A percentile compares a stretch with the other conserved stretches of the same genome.
phyloP scores from a whole-genome alignment of 1,284 basidiomycete genomes.

The Rhodotorula mucilaginosa region DNA sequence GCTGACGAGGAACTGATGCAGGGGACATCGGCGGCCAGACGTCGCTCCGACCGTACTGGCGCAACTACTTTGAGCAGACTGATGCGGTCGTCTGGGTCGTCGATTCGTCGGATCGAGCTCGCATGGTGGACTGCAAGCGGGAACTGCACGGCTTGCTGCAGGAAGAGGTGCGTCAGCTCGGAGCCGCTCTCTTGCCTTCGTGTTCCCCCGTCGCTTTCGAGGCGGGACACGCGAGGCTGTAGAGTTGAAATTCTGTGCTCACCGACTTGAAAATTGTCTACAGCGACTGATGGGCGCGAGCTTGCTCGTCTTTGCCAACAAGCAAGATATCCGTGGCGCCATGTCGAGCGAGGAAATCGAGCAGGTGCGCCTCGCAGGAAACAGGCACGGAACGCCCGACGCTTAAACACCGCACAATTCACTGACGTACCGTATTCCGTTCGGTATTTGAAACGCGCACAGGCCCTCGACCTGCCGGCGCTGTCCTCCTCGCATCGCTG shows the following conservation, averaged over 20 bases:
- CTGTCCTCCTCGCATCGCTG: slow-evolving; percentile 31
- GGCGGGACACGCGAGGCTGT: not conserved
- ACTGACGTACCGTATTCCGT: no score
- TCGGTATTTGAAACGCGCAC: no score
- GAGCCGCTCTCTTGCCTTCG: no score
- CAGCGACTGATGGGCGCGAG: slow-evolving; percentile 91
- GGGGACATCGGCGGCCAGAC: slow-evolving; percentile 99
- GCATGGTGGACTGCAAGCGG: slow-evolving; percentile 82
- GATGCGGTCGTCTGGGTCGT: slow-evolving; percentile 99
- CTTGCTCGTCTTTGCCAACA: slow-evolving; percentile 96
- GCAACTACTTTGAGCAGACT: slow-evolving; percentile 98
- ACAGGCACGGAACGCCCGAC: no score
- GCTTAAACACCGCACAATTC: no score
- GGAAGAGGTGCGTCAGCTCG: slow-evolving; percentile 71
- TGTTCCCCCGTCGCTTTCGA: not conserved
- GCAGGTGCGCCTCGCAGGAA: slow-evolving; percentile 57
- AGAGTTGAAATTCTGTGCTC: no score
- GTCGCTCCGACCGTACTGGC: slow-evolving; percentile 94
- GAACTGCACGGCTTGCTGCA: slow-evolving; percentile 81
- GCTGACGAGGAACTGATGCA: slow-evolving; percentile 2
- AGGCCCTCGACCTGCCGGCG: slow-evolving; percentile 27
- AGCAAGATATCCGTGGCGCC: slow-evolving; percentile 89
- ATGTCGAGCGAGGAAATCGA: slow-evolving; percentile 79
- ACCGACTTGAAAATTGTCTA: not conserved
- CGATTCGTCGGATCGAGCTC: slow-evolving; percentile 84